phyloP scores from a whole-genome alignment of 805 yeast genomes.

The Ogataea paraovalis region DNA sequence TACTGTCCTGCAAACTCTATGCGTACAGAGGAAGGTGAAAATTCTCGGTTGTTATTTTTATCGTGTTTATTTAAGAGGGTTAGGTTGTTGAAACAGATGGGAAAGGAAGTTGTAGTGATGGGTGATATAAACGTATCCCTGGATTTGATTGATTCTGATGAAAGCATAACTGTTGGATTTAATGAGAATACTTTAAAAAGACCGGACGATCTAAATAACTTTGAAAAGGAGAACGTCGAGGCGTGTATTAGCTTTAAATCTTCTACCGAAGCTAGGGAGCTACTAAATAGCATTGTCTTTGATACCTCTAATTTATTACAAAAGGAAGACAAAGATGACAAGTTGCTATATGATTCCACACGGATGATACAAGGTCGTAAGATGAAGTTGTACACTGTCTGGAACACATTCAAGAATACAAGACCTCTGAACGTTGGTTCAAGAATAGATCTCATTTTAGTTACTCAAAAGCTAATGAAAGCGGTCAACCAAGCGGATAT shows the following conservation, averaged over 20 bases:
- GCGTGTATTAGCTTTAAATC: constrained; percentile 34
- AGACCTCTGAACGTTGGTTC: constrained; percentile 86
- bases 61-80: constrained; percentile 59
- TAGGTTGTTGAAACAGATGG: constrained; percentile 45
- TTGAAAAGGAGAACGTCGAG: constrained; percentile 34
- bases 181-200: constrained; percentile 34
- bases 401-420: constrained; percentile 78
- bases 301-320: constrained; percentile 27
- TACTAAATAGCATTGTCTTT: constrained; percentile 42
- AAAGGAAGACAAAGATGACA: constrained; percentile 27
- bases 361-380: constrained; percentile 54
- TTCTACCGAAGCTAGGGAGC: constrained; percentile 37
- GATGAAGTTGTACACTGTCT: constrained; percentile 76
- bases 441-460: constrained; percentile 73
- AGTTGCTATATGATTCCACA: constrained; percentile 54
- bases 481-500: constrained; percentile 44
- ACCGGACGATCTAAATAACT: constrained; percentile 22
- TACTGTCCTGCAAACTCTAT: constrained; percentile 93
- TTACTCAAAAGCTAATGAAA: constrained; percentile 37
- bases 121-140: constrained; percentile 87
- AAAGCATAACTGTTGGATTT: constrained; percentile 45
- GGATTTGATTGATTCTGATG: constrained; percentile 82
- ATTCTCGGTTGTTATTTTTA: constrained; percentile 54
- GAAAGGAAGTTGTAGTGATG: constrained; percentile 71
- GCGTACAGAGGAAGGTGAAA: constrained; percentile 63